Base-by-base conservation (phyloP, 331 rosid genomes). In the Malus hybrid region DNA sequence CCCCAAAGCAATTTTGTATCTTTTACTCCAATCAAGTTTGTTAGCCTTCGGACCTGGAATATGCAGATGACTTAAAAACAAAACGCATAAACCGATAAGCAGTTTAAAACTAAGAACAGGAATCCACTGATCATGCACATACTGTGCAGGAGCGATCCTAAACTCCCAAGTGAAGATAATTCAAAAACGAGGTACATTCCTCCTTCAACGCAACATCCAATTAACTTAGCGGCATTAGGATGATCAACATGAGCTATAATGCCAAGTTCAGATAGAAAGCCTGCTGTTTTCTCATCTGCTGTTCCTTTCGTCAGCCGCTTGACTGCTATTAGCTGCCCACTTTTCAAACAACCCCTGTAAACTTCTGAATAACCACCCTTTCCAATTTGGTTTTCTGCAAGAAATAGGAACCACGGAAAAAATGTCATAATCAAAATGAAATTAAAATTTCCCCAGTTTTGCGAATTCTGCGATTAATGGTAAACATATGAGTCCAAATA, bases 101-200 rank as follows among this genome's bases (percentile, higher is more conserved):
- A 69, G 44, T 7, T 42, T 26, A 44, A 61, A 72, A 71, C 71
- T 20, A 64, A 46, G 53, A 84, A 20, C 34, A 61, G 63, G 78
- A 66, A 9, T 46, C 18, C 61, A 58, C 15, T 4, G 53, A 73
- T 8, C 22, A 63, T 66, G 39, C 50, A 67, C 88, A 60, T 48
- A 92, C 98, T 92, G 69, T 87, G 95, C 66, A 93, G 91, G 77
- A 89, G 74, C 58, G 93, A 84, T 70, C 90, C 95, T 80, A 93
- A 82, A 66, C 90, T 93, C 78, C 98, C 98, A 5, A 85, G 57
- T 12, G 87, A 82, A 60, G 95, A 90, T 68, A 93, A 73, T 69
- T 86, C 75, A 71, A 93, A 90, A 72, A 93, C 89, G 13, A 93
- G 87, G 82, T 86, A 82, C 90, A 87, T 80, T 77, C 87, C 95